A percentile compares a stretch with the other conserved stretches of the same genome.
Conservation (phyloP, 192 early-diverging fungal genomes). For the Backusella macrospora region DNA sequence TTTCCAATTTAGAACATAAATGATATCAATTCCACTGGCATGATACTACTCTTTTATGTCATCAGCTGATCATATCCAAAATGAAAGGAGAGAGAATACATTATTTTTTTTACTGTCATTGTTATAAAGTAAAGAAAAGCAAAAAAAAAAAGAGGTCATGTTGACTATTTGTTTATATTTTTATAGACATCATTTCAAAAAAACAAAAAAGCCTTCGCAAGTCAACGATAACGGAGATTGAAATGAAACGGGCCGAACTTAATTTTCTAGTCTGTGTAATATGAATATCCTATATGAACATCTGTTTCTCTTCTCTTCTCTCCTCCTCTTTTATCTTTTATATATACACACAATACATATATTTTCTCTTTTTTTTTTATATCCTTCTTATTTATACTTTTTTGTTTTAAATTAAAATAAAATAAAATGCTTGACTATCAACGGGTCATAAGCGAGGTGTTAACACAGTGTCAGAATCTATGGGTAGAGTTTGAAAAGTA, state of each 20-base stretch:
- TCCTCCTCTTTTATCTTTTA: background rate
- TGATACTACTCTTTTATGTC: background rate
- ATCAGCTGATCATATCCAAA: background rate
- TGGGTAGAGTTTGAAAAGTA: slow-evolving; percentile 16
- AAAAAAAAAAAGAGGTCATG: too few species aligned
- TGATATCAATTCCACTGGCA: background rate
- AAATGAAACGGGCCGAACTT: too few species aligned
- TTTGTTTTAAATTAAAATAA: background rate
- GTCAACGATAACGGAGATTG: too few species aligned
- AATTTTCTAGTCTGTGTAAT: too few species aligned
- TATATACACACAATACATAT: background rate
- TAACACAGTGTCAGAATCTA: slow-evolving; percentile 12
- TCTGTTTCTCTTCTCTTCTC: too few species aligned
- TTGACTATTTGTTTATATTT: too few species aligned
- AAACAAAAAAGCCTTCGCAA: too few species aligned
- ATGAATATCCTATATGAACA: too few species aligned
- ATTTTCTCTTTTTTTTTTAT: background rate
- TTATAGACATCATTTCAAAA: too few species aligned
- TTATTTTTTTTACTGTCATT: too few species aligned
- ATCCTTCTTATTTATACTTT: background rate
- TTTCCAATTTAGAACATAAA: background rate
- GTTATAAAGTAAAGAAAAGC: too few species aligned
- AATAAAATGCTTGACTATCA: slow-evolving; percentile 16
- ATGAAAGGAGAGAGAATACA: too few species aligned
- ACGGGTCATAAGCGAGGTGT: slow-evolving; percentile 6